Base-by-base conservation (phyloP, 2,329 filamentous ascomycete genomes). In the Elsinoe fawcettii region DNA sequence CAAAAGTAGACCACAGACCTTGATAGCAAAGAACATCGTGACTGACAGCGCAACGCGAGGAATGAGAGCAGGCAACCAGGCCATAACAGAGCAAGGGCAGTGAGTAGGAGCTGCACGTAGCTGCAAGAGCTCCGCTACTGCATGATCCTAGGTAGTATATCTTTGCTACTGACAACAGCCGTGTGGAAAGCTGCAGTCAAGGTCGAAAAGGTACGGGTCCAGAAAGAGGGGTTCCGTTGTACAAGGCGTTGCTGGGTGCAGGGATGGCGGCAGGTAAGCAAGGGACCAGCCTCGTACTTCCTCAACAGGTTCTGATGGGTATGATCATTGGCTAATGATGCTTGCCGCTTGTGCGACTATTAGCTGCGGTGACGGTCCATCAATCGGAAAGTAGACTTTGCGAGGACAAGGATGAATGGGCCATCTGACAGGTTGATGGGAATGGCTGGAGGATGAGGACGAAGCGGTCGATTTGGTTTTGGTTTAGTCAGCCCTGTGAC, bases 251-350 rank as follows among this genome's bases (percentile, higher is more conserved):
- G 18, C 32, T 39, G 14, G 16, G 41, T n/a, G 41, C 41, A 27
- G 22, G 11, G 22, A 46, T 39, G 30, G 32, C 49, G 49, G 49
- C 49, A 36, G 49, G 49, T 6, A 53, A 36, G 49, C 49, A 53
- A 53, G 49, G 49, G 16, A 22, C 3, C 30, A 53, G 2, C 8
- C 11, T 25, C 32, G 49, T 20, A 18, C 20, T 22, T 37, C 30
- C 49, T 53, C 49, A 53, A 53, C 49, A 18, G 16, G 23, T 9
- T 14, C 9, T n/a, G n/a, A 25, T 9, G 16, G 7, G 2, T 18
- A 18, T 46, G 12, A 14, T 32, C 3, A 51, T 51, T 51, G 46
- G 46, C 16, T 9, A 11, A 32, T 51, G 16, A 20, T 11, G 18
- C 6, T 5, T 44, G 8, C 7, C 39, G 9, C n/a, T n/a, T 44